These are phyloP conservation scores for Flaveria bidentis DNA, from an alignment of 129 eudicot genomes.

Conservation along the genomic window DNA sequence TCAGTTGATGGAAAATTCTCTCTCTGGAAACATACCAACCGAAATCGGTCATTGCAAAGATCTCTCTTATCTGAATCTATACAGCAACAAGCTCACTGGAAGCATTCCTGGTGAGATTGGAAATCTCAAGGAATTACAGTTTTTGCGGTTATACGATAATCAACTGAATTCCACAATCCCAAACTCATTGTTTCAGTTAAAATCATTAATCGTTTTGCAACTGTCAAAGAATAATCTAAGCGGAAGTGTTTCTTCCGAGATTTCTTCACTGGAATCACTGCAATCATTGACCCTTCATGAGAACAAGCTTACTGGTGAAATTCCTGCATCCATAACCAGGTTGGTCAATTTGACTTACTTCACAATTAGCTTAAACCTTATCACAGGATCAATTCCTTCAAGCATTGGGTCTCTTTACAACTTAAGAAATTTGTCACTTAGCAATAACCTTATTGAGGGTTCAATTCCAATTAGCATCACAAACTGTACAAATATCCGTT, in stretches of 20 bases:
- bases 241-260: conserved; percentile 54
- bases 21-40: conserved; percentile 62
- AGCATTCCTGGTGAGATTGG: conserved; percentile 70
- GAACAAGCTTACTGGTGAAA: conserved; percentile 48
- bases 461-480: conserved; percentile 53
- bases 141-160: conserved; percentile 49
- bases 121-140: conserved; percentile 45
- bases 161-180: conserved; percentile 66
- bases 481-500: conserved; percentile 64
- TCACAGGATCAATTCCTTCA: conserved; percentile 66
- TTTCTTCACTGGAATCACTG: conserved; percentile 48
- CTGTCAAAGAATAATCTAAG: conserved; percentile 51
- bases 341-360: conserved; percentile 53
- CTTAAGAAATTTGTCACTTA: conserved; percentile 50
- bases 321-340: conserved; percentile 60
- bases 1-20: conserved; percentile 48
- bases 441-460: conserved; percentile 56
- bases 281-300: conserved; percentile 54
- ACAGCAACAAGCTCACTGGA: conserved; percentile 56
- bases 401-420: conserved; percentile 66
- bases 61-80: conserved; percentile 46
- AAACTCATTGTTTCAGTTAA: conserved; percentile 44
- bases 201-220: conserved; percentile 52
- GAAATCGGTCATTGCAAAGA: conserved; percentile 59
- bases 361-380: conserved; percentile 47